A percentile compares a stretch with the other conserved stretches of the same genome.
Evolutionary conservation across 2,329 filamentous ascomycete species (phyloP).

Genomic region (Bipolaris sorokiniana): DNA sequence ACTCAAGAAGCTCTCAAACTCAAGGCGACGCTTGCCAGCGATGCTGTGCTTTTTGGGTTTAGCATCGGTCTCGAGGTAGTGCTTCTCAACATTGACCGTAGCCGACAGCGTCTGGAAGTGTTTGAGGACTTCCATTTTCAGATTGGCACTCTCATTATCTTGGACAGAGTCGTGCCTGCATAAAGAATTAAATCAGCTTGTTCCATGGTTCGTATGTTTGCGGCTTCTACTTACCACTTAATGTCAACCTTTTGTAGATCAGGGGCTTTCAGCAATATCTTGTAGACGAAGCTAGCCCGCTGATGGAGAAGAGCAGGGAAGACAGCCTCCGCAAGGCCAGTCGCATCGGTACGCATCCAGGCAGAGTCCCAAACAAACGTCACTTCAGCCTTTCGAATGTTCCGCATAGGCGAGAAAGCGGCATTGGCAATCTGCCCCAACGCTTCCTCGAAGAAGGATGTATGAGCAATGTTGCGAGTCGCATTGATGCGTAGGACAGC

Average conservation of each 20-base stretch:
- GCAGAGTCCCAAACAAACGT: conserved; percentile 44
- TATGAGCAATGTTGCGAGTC: conserved; percentile 45
- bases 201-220: neutral
- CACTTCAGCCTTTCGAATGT: conserved; percentile 42
- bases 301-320: conserved; percentile 38
- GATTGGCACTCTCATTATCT: conserved; percentile 26
- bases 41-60: conserved; percentile 33
- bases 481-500: conserved; percentile 37
- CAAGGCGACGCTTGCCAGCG: conserved; percentile 36
- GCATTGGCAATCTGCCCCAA: conserved; percentile 37
- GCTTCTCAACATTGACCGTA: conserved; percentile 30
- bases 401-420: conserved; percentile 43
- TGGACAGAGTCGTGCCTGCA: conserved; percentile 37
- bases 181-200: neutral
- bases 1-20: conserved; percentile 39
- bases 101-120: conserved; percentile 30
- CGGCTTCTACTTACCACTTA: conserved; percentile 26
- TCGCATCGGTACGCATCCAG: conserved; percentile 35
- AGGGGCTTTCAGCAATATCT: conserved; percentile 35
- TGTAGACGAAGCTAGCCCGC: conserved; percentile 31
- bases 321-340: conserved; percentile 27
- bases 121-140: conserved; percentile 35
- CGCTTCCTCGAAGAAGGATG: conserved; percentile 41
- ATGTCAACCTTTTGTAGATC: conserved; percentile 34
- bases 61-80: conserved; percentile 35